Evolutionary conservation across 1,284 basidiomycete species (phyloP).

Genomic region (Peniophora sp.): DNA sequence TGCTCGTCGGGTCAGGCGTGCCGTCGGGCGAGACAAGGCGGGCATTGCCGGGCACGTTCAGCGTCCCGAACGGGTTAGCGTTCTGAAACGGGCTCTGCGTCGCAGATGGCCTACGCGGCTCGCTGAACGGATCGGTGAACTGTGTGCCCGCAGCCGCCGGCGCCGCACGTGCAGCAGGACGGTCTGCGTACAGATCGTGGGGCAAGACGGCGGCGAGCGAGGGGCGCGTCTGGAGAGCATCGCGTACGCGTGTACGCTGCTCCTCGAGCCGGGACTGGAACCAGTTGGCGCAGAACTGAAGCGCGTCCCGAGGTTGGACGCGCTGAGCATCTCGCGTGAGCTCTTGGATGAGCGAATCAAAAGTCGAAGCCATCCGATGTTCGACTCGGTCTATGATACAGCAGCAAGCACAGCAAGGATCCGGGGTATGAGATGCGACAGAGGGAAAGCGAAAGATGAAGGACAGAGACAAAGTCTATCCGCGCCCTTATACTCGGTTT

Average conservation of each 20-base stretch:
- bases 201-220: slow-evolving; percentile 41
- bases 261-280: slow-evolving; percentile 85
- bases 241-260: slow-evolving; percentile 65
- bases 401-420: neutral
- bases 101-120: slow-evolving; percentile 34
- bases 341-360: slow-evolving; percentile 76
- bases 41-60: slow-evolving; percentile 73
- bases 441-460: slow-evolving; percentile 1
- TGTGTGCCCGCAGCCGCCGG: slow-evolving; percentile 32
- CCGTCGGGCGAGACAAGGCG: slow-evolving; percentile 39
- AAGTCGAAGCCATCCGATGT: slow-evolving; percentile 51
- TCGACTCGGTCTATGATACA: neutral
- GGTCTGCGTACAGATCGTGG: slow-evolving; percentile 51
- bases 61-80: slow-evolving; percentile 60
- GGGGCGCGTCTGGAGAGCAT: slow-evolving; percentile 48
- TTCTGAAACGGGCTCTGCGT: slow-evolving; percentile 40
- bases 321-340: slow-evolving; percentile 82
- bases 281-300: slow-evolving; percentile 96
- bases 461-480: neutral
- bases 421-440: neutral
- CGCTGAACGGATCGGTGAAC: slow-evolving; percentile 35
- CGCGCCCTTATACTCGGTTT: too few relatives aligned
- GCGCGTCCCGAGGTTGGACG: slow-evolving; percentile 80
- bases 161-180: slow-evolving; percentile 29
- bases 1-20: slow-evolving; percentile 15